phyloP scores from a whole-genome alignment of 2,329 filamentous ascomycete genomes.

The Diplocarpon rosae region DNA sequence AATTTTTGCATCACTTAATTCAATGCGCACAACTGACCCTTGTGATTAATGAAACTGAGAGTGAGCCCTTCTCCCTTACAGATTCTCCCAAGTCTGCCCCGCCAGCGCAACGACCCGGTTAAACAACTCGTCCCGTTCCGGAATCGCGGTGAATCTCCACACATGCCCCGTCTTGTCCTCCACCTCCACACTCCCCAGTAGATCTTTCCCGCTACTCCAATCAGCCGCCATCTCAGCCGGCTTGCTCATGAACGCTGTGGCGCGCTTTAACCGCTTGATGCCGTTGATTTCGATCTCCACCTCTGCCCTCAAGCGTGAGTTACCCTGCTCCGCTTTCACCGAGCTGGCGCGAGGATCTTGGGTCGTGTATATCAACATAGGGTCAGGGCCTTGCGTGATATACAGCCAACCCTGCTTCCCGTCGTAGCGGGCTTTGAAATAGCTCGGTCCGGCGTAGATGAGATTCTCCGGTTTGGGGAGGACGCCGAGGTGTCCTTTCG shows the following conservation, averaged over 20 bases:
- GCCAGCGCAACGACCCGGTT: slow-evolving; percentile 67
- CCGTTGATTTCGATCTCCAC: slow-evolving; percentile 47
- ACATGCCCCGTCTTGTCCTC: slow-evolving; percentile 42
- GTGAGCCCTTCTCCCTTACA: slow-evolving; percentile 31
- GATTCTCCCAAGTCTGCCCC: slow-evolving; percentile 72
- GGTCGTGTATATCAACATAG: neutral
- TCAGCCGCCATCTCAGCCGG: slow-evolving; percentile 70
- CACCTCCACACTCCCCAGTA: slow-evolving; percentile 54
- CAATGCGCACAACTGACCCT: too few species aligned
- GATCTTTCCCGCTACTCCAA: slow-evolving; percentile 60
- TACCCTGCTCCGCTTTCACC: too few species aligned
- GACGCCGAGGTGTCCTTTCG: slow-evolving; percentile 59
- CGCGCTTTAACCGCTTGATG: slow-evolving; percentile 60
- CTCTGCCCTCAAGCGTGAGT: neutral
- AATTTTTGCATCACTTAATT: too few species aligned
- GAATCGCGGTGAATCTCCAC: slow-evolving; percentile 56
- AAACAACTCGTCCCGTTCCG: slow-evolving; percentile 63
- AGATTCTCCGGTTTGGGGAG: slow-evolving; percentile 36
- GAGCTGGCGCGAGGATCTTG: neutral
- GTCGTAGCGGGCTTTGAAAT: slow-evolving; percentile 61
- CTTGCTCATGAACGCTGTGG: slow-evolving; percentile 63
- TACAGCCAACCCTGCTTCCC: slow-evolving; percentile 62
- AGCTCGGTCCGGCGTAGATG: slow-evolving; percentile 51
- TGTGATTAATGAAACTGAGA: too few species aligned
- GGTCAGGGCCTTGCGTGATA: slow-evolving; percentile 32